Percentiles rank a stretch among this genome's conserved stretches.
These are phyloP conservation scores for Chondrus crispus DNA, from an alignment of 23 red algal genomes.

Conservation along the genomic window DNA sequence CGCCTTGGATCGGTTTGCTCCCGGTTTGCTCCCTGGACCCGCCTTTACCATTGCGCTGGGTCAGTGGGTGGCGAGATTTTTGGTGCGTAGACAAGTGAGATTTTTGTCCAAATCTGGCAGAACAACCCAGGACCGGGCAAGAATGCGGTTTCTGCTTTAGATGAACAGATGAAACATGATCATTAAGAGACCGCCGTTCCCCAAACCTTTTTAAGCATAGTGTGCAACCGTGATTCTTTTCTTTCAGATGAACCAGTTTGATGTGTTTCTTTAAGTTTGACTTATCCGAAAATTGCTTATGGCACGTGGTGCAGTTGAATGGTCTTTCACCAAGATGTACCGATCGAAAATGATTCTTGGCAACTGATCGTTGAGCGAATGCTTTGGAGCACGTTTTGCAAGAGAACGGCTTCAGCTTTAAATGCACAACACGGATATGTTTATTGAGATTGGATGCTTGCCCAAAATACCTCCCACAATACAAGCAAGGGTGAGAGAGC, in stretches of 20 bases:
- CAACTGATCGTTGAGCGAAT: slow-evolving; percentile 40
- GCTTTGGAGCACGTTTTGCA: slow-evolving; percentile 24
- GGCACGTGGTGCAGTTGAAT: slow-evolving; percentile 50
- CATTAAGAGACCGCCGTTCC: slow-evolving; percentile 38
- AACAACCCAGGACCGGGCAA: slow-evolving; percentile 40
- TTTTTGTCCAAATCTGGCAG: slow-evolving; percentile 30
- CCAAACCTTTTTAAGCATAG: slow-evolving; percentile 29
- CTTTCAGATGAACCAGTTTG: slow-evolving; percentile 43
- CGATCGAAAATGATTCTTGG: slow-evolving; percentile 41
- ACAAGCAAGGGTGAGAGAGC: too few relatives aligned
- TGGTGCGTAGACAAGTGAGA: slow-evolving; percentile 32
- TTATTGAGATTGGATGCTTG: slow-evolving; percentile 63
- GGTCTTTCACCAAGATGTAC: slow-evolving; percentile 57
- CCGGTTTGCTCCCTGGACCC: too few relatives aligned
- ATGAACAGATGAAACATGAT: slow-evolving; percentile 53
- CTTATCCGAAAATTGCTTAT: too few relatives aligned
- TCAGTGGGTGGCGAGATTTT: too few relatives aligned
- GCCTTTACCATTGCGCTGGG: too few relatives aligned
- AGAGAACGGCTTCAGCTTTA: slow-evolving; percentile 48
- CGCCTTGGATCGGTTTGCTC: too few relatives aligned
- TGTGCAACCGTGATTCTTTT: slow-evolving; percentile 35
- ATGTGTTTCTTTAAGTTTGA: slow-evolving; percentile 68
- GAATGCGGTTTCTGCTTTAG: slow-evolving; percentile 44
- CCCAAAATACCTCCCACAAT: slow-evolving; percentile 62
- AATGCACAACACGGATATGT: slow-evolving; percentile 54